phyloP scores from a whole-genome alignment of 495 filamentous ascomycete species.

The Podospora pseudopauciseta region DNA sequence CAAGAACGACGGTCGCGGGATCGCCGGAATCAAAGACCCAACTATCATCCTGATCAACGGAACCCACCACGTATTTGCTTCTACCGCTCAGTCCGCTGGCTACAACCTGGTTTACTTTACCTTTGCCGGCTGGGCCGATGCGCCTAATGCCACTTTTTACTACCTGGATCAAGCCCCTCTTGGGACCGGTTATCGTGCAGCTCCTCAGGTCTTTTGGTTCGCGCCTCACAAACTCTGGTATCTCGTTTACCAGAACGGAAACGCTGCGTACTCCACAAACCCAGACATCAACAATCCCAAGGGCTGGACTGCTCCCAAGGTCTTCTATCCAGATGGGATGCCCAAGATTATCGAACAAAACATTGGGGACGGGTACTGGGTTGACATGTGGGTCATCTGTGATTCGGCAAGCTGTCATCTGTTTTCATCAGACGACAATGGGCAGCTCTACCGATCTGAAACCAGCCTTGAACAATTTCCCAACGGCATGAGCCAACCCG shows the following conservation, averaged over 20 bases:
- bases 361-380: constrained; percentile 27
- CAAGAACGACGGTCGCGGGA: constrained; percentile 23
- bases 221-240: constrained; percentile 29
- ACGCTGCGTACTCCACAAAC: constrained; percentile 33
- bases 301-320: constrained; percentile 26
- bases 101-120: constrained; percentile 29
- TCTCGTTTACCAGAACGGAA: constrained; percentile 30
- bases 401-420: constrained; percentile 22
- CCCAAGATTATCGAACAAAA: constrained; percentile 22
- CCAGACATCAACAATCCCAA: constrained; percentile 24
- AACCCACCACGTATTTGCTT: constrained; percentile 32
- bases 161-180: constrained; percentile 28
- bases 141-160: constrained; percentile 17
- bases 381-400: constrained; percentile 34
- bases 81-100: constrained; percentile 21
- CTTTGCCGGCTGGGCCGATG: constrained; percentile 23
- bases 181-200: constrained; percentile 27
- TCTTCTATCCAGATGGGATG: constrained; percentile 20
- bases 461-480: constrained; percentile 21
- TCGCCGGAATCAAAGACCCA: constrained; percentile 31
- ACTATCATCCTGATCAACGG: constrained; percentile 24
- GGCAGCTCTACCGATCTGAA: constrained; percentile 28
- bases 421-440: constrained; percentile 31
- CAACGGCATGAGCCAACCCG: constrained; percentile 23
- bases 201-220: constrained; percentile 28